A percentile compares a stretch with the other conserved stretches of the same genome.
phyloP scores from a whole-genome alignment of 331 rosid genomes.

The Quercus lobata region DNA sequence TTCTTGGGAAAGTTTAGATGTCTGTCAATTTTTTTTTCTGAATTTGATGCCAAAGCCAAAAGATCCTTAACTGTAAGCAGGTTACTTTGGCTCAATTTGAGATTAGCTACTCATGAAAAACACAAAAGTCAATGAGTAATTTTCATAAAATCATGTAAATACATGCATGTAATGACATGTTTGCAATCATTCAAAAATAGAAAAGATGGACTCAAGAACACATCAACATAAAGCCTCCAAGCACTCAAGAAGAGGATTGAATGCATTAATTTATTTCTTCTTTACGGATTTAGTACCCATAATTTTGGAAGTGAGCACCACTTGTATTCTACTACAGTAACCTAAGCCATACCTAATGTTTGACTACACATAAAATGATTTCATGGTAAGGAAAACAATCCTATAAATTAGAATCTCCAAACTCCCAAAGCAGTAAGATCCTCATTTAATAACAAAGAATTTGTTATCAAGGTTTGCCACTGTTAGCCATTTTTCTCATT shows the following conservation, averaged over 20 bases:
- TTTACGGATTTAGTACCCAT: neutral
- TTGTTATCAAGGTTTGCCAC: neutral
- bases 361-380: neutral
- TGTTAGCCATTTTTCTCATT: neutral
- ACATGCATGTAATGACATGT: neutral
- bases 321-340: neutral
- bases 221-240: neutral
- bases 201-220: neutral
- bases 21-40: neutral
- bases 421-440: neutral
- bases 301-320: too few relatives aligned
- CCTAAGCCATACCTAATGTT: neutral
- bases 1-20: conserved; percentile 10
- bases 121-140: neutral
- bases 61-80: neutral
- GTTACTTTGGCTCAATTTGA: neutral
- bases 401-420: too few relatives aligned
- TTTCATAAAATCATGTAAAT: neutral
- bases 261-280: neutral
- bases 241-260: too few relatives aligned
- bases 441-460: neutral
- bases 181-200: neutral
- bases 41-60: neutral
- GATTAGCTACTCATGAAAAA: neutral
- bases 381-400: neutral